These are phyloP conservation scores for Blakeslea trispora DNA, from an alignment of 371 early-diverging fungal species.

Conservation along the genomic window DNA sequence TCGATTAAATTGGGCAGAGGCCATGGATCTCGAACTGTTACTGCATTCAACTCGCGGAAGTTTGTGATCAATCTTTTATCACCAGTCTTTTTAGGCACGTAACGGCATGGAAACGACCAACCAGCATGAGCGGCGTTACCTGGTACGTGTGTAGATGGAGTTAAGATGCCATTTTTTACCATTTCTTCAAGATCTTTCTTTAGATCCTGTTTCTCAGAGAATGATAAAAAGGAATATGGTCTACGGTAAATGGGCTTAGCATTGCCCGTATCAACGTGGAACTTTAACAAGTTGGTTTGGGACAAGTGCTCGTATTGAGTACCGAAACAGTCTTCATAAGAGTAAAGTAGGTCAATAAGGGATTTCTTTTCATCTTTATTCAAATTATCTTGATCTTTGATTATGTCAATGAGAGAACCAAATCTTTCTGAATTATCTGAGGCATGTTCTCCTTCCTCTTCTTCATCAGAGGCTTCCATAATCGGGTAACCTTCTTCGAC, in stretches of 20 bases:
- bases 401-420: not conserved
- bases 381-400: not conserved
- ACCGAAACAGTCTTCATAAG: not conserved
- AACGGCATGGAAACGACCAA: slow-evolving; percentile 12
- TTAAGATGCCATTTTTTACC: not conserved
- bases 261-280: slow-evolving; percentile 1
- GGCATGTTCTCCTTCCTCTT: no score
- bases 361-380: no score
- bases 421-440: no score
- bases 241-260: slow-evolving; percentile 1
- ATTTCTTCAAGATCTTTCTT: slow-evolving; percentile 3
- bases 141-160: slow-evolving; percentile 1
- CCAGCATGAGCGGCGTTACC: not conserved
- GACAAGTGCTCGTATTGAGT: not conserved
- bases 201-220: not conserved
- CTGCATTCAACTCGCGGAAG: slow-evolving; percentile 11
- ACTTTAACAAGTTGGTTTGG: not conserved
- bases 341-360: not conserved
- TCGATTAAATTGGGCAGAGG: not conserved
- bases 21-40: slow-evolving; percentile 14
- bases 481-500: not conserved
- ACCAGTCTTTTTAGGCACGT: slow-evolving; percentile 11
- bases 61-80: slow-evolving; percentile 2
- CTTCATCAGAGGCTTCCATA: not conserved
- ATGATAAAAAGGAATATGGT: not conserved